Base-by-base conservation (phyloP, 257 asterid species). In the Nicotiana paniculata region DNA sequence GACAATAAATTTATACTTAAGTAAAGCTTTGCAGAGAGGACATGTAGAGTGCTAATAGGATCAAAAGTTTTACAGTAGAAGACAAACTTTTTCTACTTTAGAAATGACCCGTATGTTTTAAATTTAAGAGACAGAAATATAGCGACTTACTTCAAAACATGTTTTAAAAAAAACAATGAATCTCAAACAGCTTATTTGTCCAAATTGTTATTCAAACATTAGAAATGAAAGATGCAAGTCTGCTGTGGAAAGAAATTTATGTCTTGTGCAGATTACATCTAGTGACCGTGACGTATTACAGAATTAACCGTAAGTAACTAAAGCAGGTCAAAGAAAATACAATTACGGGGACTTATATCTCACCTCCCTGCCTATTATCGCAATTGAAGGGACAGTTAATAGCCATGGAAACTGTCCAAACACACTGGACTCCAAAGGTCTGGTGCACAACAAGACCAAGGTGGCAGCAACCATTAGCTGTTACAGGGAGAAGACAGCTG, bases 401-500 rank as follows among this genome's bases (percentile, higher is more conserved):
- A 96, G 83, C 99, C 98, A 96, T n/a, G 98, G 93, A 5, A 86
- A 84, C 87, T 91, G 95, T 69, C 94, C 95, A 85, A 91, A 89
- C 70, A 91, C 77, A 81, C 94, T 90, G 55, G 89, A 93, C 81
- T 92, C 96, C 85, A 90, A 80, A 13, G 99, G 98, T 83, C 85
- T 92, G 39, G 96, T 92, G 82, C 99, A 96, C 89, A 96, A 86
- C 88, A 96, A 88, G 88, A 96, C 92, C 91, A 96, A 90, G 78
- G 98, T 90, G 77, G 99, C 92, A 81, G 98, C 99, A 86, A 96
- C 98, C 98, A 92, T 96, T 80, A 96, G 96, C 99, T 96, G 93
- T 89, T 89, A 30, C 79, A 43, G 89, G 35, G 48, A 77, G 65
- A 67, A 68, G 68, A 80, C 33, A 70, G 76, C n/a, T 46, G 33